Evolutionary conservation across 2,329 filamentous ascomycete species (phyloP).

Genomic region (Aureobasidium sp.): DNA sequence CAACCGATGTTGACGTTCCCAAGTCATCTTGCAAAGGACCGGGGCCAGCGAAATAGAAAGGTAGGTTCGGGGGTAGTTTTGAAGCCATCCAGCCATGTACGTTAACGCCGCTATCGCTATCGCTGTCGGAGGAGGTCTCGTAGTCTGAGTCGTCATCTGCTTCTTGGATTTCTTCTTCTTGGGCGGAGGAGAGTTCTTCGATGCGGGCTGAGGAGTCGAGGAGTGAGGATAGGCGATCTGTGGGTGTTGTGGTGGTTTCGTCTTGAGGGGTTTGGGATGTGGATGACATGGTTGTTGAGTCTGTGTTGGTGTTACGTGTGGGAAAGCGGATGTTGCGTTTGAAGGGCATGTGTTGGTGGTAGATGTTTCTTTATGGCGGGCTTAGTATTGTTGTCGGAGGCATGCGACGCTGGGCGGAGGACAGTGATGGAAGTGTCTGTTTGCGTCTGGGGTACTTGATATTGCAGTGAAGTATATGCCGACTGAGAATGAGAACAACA

Average conservation of each 20-base stretch:
- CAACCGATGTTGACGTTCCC: constrained; percentile 56
- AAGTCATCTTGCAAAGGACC: constrained; percentile 61
- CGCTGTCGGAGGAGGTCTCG: neutral
- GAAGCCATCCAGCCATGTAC: constrained; percentile 14
- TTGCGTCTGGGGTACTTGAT: neutral
- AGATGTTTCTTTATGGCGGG: neutral
- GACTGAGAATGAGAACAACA: neutral
- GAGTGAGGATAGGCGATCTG: constrained; percentile 22
- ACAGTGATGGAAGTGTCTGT: neutral
- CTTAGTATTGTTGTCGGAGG: constrained; percentile 16
- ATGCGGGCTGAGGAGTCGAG: constrained; percentile 21
- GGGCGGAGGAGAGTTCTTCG: constrained; percentile 23
- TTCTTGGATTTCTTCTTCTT: constrained; percentile 18
- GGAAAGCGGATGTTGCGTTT: neutral
- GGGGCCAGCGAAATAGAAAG: constrained; percentile 49
- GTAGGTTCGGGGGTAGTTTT: constrained; percentile 19
- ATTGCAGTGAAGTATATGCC: neutral
- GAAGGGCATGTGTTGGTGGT: neutral
- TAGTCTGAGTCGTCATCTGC: constrained; percentile 15
- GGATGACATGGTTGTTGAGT: neutral
- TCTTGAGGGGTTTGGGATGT: neutral
- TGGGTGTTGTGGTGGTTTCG: neutral
- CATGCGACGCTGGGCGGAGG: neutral
- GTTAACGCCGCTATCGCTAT: neutral
- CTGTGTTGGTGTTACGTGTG: constrained; percentile 5